Percentiles rank a stretch among this genome's conserved stretches.
Evolutionary conservation across 2,329 filamentous ascomycete species (phyloP).

Genomic region (Paraconiothyrium brasiliense): DNA sequence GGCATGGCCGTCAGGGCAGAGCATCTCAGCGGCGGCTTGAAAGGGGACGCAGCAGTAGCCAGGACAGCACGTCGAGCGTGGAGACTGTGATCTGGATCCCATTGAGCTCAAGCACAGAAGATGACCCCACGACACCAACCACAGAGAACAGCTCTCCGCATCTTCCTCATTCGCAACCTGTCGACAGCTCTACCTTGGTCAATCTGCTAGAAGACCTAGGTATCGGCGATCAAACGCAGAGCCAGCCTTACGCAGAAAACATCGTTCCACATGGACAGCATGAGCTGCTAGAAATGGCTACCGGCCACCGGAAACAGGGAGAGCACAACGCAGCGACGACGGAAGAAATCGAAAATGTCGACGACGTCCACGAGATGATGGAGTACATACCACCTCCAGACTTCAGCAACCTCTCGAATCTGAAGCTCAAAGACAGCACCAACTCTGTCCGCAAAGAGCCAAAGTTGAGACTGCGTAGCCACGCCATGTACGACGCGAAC

Average conservation of each 20-base stretch:
- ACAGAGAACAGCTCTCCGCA: neutral
- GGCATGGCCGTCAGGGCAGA: neutral
- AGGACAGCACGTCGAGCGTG: neutral
- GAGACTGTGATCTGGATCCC: conserved; percentile 15
- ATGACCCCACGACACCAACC: neutral
- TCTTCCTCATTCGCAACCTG: neutral
- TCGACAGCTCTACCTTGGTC: neutral
- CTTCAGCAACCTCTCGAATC: neutral
- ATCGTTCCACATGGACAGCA: neutral
- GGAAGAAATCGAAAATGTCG: no score
- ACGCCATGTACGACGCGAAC: neutral
- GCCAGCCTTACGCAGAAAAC: neutral
- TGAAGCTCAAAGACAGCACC: neutral
- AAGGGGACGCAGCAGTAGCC: conserved; percentile 4
- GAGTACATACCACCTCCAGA: conserved; percentile 4
- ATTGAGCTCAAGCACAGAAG: neutral
- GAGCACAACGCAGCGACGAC: neutral
- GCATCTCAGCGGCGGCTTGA: neutral
- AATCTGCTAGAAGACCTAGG: conserved; percentile 10
- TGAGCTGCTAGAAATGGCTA: neutral
- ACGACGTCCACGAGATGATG: conserved; percentile 2
- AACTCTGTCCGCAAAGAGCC: neutral
- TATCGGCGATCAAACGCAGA: neutral
- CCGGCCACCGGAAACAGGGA: neutral
- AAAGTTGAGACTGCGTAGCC: neutral